Conservation (phyloP, 441 rosid genomes). For the Pelargonium myrrhifolium region DNA sequence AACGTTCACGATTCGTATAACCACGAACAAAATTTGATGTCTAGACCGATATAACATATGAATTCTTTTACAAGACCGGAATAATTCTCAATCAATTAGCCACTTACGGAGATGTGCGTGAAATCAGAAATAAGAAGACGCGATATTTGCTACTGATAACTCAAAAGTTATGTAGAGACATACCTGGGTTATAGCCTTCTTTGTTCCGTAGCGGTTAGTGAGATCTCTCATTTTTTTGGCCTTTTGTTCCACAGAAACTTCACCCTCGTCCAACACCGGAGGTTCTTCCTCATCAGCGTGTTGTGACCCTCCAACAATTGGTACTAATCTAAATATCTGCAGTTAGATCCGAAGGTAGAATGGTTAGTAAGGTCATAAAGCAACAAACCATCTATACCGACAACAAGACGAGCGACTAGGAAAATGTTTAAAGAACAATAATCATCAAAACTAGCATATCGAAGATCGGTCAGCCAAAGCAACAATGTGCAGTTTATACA, state of each 20-base stretch:
- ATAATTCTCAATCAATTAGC: background rate
- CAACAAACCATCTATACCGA: background rate
- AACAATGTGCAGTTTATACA: background rate
- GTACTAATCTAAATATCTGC: conserved; percentile 78
- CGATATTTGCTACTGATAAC: background rate
- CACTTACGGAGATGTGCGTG: background rate
- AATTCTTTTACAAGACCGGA: too few species aligned
- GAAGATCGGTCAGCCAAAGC: background rate
- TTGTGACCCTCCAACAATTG: conserved; percentile 31
- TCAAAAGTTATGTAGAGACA: conserved; percentile 4
- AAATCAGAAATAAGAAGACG: background rate
- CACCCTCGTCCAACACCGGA: conserved; percentile 22
- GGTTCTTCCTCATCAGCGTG: conserved; percentile 34
- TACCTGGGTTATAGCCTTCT: conserved; percentile 44
- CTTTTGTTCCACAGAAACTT: conserved; percentile 23
- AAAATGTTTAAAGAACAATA: background rate
- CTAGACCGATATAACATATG: background rate
- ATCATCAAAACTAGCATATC: too few species aligned
- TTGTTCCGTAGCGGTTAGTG: conserved; percentile 39
- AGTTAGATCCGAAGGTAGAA: conserved; percentile 1
- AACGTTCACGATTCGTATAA: too few species aligned
- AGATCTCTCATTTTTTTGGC: conserved; percentile 22
- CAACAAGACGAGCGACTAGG: background rate
- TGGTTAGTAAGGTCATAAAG: background rate
- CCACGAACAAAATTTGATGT: background rate